These are phyloP conservation scores for Pezizomycotina sp. DNA, from an alignment of 2,329 filamentous ascomycete genomes.

Conservation along the genomic window DNA sequence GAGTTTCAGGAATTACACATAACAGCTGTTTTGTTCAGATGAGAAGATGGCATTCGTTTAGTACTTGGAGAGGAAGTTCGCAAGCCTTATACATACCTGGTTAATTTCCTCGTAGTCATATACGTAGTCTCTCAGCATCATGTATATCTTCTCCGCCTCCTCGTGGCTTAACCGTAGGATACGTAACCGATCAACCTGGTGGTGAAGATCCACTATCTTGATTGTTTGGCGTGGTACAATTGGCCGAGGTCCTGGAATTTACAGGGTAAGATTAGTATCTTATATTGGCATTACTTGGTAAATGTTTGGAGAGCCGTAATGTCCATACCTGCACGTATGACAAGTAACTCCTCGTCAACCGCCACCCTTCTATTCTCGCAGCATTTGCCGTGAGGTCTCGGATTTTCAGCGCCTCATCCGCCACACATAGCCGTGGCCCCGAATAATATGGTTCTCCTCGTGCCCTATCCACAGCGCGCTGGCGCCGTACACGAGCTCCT, in stretches of 20 bases:
- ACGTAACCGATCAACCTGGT: slow-evolving; percentile 81
- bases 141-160: slow-evolving; percentile 69
- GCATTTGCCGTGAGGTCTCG: slow-evolving; percentile 83
- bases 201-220: slow-evolving; percentile 70
- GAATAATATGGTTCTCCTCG: slow-evolving; percentile 45
- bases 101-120: slow-evolving; percentile 73
- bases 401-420: slow-evolving; percentile 61
- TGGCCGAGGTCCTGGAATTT: slow-evolving; percentile 45
- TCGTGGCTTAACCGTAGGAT: slow-evolving; percentile 60
- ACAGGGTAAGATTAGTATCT: no score
- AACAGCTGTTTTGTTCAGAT: slow-evolving; percentile 40
- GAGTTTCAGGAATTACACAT: slow-evolving; percentile 65
- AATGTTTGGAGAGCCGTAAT: background rate
- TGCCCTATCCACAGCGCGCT: slow-evolving; percentile 74
- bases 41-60: slow-evolving; percentile 23
- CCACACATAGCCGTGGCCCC: slow-evolving; percentile 93
- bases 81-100: slow-evolving; percentile 26
- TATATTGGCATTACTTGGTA: no score
- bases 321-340: slow-evolving; percentile 65
- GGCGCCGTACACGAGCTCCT: slow-evolving; percentile 87
- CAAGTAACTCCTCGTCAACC: slow-evolving; percentile 87
- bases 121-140: slow-evolving; percentile 58
- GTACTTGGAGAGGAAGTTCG: background rate
- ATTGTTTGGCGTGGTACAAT: slow-evolving; percentile 47
- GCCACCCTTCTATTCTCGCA: slow-evolving; percentile 88